Base-by-base conservation (phyloP, 345 rosid genomes). In the Pistacia atlantica region DNA sequence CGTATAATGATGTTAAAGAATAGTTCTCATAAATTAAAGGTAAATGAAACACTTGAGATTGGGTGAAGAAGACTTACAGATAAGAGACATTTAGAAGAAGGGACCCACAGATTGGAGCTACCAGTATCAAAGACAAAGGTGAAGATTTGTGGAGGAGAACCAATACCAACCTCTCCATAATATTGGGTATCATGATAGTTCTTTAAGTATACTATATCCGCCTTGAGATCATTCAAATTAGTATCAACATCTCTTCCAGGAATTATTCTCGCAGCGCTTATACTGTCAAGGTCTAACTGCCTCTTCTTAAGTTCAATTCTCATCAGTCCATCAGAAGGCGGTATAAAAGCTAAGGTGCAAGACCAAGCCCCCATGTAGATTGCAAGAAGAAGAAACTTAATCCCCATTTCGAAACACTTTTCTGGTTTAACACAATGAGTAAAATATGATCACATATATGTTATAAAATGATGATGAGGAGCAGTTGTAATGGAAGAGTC, bases 91-190 rank as follows among this genome's bases (percentile, higher is more conserved):
- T 79, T 86, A 22, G 93, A 86, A 77, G 93, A 90, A 48, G 91
- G 93, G 16, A 90, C 85, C 91, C 93, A 90, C 64, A 90, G 81
- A 76, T 90, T 86, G 75, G 91, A 82, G 86, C 85, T 88, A 10
- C 83, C 91, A 8, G 93, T 88, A 69, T 90, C 91, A 61, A 90
- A 90, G 42, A 90, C 74, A 52, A 88, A 88, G 25, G 77, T 69
- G 82, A 88, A 90, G 49, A 73, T 85, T 73, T 90, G 91, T 5
- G 91, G 85, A 17, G 93, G 91, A 1, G 93, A 80, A 38, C 93
- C 93, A 14, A 87, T 83, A 57, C 88, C 89, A 67, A 90, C 82
- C 84, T 90, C 88, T 71, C 91, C 93, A 80, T 86, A 90, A 64
- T 90, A 90, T 78, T 90, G 93, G 51, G 76, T 70, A 65, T 84